phyloP scores from a whole-genome alignment of 2,329 filamentous ascomycete species.

The Microcera coccophila region DNA sequence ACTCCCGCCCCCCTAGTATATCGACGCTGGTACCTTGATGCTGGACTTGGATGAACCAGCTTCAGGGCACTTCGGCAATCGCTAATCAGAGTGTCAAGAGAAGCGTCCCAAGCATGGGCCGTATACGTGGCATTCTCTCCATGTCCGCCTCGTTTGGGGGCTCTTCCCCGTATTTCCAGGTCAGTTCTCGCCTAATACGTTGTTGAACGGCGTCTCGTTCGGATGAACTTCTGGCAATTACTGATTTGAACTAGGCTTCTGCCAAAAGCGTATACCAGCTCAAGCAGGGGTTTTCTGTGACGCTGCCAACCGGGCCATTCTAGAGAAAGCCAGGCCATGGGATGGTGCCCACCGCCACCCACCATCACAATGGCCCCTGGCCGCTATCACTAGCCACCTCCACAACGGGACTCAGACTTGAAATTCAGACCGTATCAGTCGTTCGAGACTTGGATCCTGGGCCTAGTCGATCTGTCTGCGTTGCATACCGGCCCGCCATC shows the following conservation, averaged over 20 bases:
- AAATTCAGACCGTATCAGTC: conserved; percentile 28
- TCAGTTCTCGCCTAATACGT: not conserved
- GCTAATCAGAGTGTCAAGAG: no score
- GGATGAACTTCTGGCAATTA: no score
- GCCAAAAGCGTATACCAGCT: no score
- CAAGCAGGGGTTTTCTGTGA: not conserved
- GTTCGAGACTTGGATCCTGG: conserved; percentile 27
- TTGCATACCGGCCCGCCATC: conserved; percentile 21
- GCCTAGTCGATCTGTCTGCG: conserved; percentile 18
- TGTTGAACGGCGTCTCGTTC: not conserved
- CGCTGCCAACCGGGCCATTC: not conserved
- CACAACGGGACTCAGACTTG: conserved; percentile 29
- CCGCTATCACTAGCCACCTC: conserved; percentile 31
- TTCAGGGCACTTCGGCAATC: no score
- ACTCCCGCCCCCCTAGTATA: no score
- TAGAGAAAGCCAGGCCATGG: not conserved
- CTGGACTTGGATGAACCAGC: no score
- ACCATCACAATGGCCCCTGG: conserved; percentile 24
- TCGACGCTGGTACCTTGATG: no score
- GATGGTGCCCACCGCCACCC: conserved; percentile 17
- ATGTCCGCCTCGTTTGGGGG: no score
- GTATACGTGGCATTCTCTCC: no score
- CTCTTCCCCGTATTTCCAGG: conserved; percentile 2
- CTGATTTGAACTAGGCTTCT: no score
- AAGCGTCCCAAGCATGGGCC: no score